Evolutionary conservation across 1,284 basidiomycete species (phyloP), one percentile per base, ranked within the genome.

Genomic region (Sporisorium iseilematis-ciliati): DNA sequence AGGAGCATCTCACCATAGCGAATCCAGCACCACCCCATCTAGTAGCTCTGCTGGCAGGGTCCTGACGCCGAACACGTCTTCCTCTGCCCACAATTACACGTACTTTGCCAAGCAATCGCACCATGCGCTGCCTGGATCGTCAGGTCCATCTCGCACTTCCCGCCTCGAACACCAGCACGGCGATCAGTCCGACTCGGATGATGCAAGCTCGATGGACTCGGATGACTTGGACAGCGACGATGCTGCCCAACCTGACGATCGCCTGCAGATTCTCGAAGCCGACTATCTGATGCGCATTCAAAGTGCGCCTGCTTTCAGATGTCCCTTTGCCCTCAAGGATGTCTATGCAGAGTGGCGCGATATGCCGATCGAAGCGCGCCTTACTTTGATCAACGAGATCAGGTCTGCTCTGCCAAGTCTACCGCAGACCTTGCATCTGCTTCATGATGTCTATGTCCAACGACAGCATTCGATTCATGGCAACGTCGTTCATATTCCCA

Each of bases 251-350:
- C 26, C 46, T 20, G 65, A 69, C 14, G 55, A 69, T n/a, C 49
- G 58, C 7, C 41, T 65, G 1, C 54, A 65, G 7, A 56, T 60
- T 46, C 50, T 63, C 35, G 61, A 65, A 14, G 57, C 71, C n/a
- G 45, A 50, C 20, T 54, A 57, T 18, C 62, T 69, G 7, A 50
- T 69, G 57, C 51, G 42, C 23, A 46, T 68, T n/a, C 23, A 60
- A 7, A 73, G 54, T n/a, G 65, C 70, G 7, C 70, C 70, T 4
- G 48, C 49, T 16, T n/a, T 26, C 23, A 46, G 58, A 29, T 74
- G 71, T 53, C 71, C 65, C 2, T 74, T 74, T 51, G 71, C 71
- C 11, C 58, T 74, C 58, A 68, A 65, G 33, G 71, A 74, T 31
- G 71, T 74, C 25, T 69, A 68, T 33, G 58, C 65, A 14, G 62